phyloP scores from a whole-genome alignment of 2,329 filamentous ascomycete species.

The Calycina marina region DNA sequence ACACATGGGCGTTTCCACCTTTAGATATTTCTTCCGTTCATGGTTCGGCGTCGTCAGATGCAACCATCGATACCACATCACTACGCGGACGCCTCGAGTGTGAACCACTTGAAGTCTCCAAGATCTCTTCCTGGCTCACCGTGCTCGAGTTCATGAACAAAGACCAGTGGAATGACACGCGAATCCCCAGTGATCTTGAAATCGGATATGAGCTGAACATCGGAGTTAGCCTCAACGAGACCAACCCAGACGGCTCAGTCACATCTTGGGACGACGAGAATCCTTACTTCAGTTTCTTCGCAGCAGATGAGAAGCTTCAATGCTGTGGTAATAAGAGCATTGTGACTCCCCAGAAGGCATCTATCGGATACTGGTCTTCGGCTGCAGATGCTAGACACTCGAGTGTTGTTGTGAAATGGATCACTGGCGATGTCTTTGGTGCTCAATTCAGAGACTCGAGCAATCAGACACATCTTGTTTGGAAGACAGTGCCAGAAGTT shows the following conservation, averaged over 20 bases:
- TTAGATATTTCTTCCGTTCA: slow-evolving; percentile 1
- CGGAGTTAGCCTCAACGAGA: slow-evolving; percentile 2
- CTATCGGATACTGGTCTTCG: slow-evolving; percentile 8
- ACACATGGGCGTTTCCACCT: slow-evolving; percentile 8
- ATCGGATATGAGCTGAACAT: slow-evolving; percentile 9
- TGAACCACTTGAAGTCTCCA: slow-evolving; percentile 8
- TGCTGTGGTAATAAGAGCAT: slow-evolving; percentile 7
- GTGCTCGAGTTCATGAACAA: slow-evolving; percentile 8
- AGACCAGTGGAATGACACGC: slow-evolving; percentile 3
- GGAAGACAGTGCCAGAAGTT: slow-evolving; percentile 7
- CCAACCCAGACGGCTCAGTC: not conserved
- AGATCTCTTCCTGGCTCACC: slow-evolving; percentile 6
- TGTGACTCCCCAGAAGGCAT: slow-evolving; percentile 3
- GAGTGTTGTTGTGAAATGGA: slow-evolving; percentile 7
- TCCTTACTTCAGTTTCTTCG: slow-evolving; percentile 7
- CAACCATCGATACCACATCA: slow-evolving; percentile 5
- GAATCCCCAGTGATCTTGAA: slow-evolving; percentile 6
- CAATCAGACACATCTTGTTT: slow-evolving; percentile 4
- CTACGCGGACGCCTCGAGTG: slow-evolving; percentile 7
- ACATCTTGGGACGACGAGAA: slow-evolving; percentile 2
- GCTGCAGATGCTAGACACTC: slow-evolving; percentile 1
- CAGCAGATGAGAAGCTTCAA: slow-evolving; percentile 3
- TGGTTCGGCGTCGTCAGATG: not conserved
- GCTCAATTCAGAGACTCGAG: slow-evolving; percentile 6
- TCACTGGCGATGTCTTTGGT: slow-evolving; percentile 6